phyloP scores from a whole-genome alignment of 805 yeast species.

The Priceomyces haplophilus region DNA sequence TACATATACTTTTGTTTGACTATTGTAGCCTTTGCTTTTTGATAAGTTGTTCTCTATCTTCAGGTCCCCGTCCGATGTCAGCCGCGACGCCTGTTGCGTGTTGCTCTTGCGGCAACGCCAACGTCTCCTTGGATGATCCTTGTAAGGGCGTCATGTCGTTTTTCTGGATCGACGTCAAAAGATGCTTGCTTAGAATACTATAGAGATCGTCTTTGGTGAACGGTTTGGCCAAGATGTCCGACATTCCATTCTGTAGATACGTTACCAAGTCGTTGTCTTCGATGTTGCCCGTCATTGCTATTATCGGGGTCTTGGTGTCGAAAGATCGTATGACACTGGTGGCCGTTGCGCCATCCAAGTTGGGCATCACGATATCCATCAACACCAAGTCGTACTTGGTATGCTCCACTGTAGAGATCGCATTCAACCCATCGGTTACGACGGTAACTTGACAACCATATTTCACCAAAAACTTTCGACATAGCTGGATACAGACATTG shows the following conservation, averaged over 20 bases:
- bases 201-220: slow-evolving; percentile 85
- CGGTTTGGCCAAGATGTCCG: slow-evolving; percentile 90
- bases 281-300: slow-evolving; percentile 92
- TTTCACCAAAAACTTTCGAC: slow-evolving; percentile 76
- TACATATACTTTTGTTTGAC: slow-evolving; percentile 3
- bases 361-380: slow-evolving; percentile 91
- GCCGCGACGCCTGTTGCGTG: background rate
- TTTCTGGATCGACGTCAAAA: slow-evolving; percentile 38
- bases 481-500: slow-evolving; percentile 75
- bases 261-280: slow-evolving; percentile 77
- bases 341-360: slow-evolving; percentile 85
- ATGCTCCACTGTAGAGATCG: slow-evolving; percentile 71
- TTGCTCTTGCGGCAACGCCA: slow-evolving; percentile 10
- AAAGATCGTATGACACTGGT: slow-evolving; percentile 83
- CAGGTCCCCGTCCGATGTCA: slow-evolving; percentile 1
- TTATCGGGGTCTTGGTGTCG: slow-evolving; percentile 82
- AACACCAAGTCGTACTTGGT: slow-evolving; percentile 71
- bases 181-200: slow-evolving; percentile 71
- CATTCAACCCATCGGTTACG: slow-evolving; percentile 88
- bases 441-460: slow-evolving; percentile 92
- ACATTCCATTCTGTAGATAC: slow-evolving; percentile 84
- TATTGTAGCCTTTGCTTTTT: slow-evolving; percentile 22
- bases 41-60: slow-evolving; percentile 12
- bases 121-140: slow-evolving; percentile 9
- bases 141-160: slow-evolving; percentile 7